These are phyloP conservation scores for Suhomyces ambrosiae DNA, from an alignment of 1,139 yeast genomes.

Conservation along the genomic window DNA sequence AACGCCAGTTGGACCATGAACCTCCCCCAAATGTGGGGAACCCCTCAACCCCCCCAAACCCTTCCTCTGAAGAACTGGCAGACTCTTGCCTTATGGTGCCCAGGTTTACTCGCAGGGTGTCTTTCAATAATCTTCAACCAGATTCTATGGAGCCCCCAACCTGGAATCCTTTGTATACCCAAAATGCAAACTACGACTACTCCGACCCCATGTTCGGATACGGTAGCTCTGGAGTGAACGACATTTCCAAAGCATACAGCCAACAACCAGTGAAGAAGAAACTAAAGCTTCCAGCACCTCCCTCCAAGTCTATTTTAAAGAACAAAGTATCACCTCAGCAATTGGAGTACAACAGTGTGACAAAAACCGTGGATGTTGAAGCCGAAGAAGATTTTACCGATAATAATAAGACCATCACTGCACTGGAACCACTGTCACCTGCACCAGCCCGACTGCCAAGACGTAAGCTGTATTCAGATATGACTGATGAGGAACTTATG, in stretches of 20 bases:
- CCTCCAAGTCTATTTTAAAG: conserved; percentile 44
- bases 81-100: not conserved
- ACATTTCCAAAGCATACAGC: conserved; percentile 20
- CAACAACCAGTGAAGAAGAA: conserved; percentile 18
- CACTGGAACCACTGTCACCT: conserved; percentile 5
- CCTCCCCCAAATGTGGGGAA: conserved; percentile 2
- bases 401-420: conserved; percentile 10
- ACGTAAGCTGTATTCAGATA: conserved; percentile 59
- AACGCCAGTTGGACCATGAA: not conserved
- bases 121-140: conserved; percentile 46
- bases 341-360: conserved; percentile 5
- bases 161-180: conserved; percentile 12
- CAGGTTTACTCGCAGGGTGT: conserved; percentile 38
- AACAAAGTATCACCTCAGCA: conserved; percentile 38
- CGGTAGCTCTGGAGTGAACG: conserved; percentile 17
- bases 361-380: conserved; percentile 10
- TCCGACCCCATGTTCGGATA: conserved; percentile 17
- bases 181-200: conserved; percentile 2
- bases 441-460: conserved; percentile 21
- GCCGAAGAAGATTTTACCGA: conserved; percentile 18
- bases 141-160: conserved; percentile 21
- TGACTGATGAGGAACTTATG: conserved; percentile 66
- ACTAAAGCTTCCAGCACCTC: conserved; percentile 33
- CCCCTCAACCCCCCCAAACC: conserved; percentile 1
- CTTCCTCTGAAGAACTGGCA: not conserved